Evolutionary conservation across 106 monocot species (phyloP).

Genomic region (Allium fistulosum): DNA sequence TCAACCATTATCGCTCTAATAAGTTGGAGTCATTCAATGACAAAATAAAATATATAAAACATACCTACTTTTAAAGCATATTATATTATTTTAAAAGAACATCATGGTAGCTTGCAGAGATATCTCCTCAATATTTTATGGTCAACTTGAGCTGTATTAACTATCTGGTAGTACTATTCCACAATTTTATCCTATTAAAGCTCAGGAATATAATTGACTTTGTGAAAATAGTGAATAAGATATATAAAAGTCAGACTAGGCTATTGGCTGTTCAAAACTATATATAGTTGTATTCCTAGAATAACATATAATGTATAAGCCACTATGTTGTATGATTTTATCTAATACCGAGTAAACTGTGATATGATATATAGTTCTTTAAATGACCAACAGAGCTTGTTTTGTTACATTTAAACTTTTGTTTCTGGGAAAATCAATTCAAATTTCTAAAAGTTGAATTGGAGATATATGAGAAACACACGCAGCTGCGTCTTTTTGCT

Average conservation of each 20-base stretch:
- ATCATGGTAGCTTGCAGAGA: slow-evolving; percentile 1
- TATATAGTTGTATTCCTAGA: not conserved
- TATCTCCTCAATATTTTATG: not conserved
- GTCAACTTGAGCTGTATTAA: not conserved
- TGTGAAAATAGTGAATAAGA: not conserved
- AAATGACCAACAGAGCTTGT: not conserved
- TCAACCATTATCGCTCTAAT: no score
- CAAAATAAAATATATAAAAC: no score
- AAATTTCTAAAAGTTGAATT: not conserved
- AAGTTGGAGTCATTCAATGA: no score
- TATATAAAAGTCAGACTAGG: slow-evolving; percentile 1
- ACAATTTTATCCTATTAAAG: not conserved
- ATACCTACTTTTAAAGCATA: no score
- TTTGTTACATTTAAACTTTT: not conserved
- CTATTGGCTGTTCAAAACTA: not conserved
- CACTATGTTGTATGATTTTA: not conserved
- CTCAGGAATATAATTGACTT: slow-evolving; percentile 8
- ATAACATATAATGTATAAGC: not conserved
- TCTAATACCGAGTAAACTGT: not conserved
- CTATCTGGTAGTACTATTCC: not conserved
- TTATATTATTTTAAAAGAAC: no score
- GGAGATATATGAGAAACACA: not conserved
- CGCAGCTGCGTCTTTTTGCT: not conserved
- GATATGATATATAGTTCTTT: not conserved
- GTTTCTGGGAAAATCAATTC: not conserved